Evolutionary conservation across 306 rosid genomes (phyloP).

Genomic region (Glycine latifolia): DNA sequence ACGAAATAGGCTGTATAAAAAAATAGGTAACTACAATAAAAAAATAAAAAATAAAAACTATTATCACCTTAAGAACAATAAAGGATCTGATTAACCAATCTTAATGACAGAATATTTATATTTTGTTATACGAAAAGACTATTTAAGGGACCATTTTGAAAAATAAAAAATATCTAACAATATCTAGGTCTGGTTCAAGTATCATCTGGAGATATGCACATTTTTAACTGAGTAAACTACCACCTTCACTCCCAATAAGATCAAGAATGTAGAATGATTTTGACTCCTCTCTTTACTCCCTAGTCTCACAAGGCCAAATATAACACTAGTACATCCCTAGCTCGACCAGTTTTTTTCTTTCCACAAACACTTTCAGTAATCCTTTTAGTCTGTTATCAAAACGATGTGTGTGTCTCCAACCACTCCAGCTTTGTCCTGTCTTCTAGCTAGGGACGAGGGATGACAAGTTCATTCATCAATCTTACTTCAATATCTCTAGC

Average conservation of each 20-base stretch:
- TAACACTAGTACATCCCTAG: neutral
- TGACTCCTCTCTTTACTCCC: neutral
- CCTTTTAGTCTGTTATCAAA: neutral
- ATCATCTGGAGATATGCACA: neutral
- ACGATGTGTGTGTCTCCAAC: neutral
- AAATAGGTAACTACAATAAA: neutral
- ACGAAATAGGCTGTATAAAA: neutral
- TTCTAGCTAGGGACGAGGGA: neutral
- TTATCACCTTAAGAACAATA: too few species aligned
- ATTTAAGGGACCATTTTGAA: neutral
- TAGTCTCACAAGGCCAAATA: neutral
- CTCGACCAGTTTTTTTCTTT: neutral
- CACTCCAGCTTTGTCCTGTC: constrained; percentile 18
- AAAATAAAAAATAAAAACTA: too few species aligned
- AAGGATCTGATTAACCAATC: too few species aligned
- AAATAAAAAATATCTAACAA: neutral
- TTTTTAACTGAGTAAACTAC: too few species aligned
- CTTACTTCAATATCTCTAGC: constrained; percentile 49
- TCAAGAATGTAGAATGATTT: neutral
- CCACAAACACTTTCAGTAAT: neutral
- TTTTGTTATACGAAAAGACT: neutral
- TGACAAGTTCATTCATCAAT: neutral
- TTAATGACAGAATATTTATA: neutral
- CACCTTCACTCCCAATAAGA: neutral
- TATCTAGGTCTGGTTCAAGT: neutral